phyloP scores from a whole-genome alignment of 768 basidiomycete species.

The Kwoniella heveanensis region DNA sequence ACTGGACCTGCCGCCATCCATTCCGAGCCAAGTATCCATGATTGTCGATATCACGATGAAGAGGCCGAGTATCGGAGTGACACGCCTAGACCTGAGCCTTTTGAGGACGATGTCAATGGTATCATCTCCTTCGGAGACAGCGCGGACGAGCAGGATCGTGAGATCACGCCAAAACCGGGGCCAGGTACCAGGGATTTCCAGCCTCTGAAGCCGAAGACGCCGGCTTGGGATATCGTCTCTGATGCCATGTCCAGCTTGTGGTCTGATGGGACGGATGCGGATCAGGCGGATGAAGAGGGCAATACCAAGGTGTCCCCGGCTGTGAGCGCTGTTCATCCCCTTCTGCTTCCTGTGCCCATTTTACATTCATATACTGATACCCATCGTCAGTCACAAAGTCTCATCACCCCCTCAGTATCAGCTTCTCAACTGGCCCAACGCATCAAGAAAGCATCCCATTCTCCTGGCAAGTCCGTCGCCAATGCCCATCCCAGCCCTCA shows the following conservation, averaged over 20 bases:
- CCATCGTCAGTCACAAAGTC: conserved; percentile 1
- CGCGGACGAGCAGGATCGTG: background rate
- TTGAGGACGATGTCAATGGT: background rate
- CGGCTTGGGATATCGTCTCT: conserved; percentile 19
- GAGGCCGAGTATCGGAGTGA: background rate
- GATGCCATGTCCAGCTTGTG: conserved; percentile 17
- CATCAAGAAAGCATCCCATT: background rate
- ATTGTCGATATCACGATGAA: background rate
- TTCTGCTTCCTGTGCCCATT: too few relatives aligned
- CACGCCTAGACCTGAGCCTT: background rate
- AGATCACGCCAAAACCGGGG: background rate
- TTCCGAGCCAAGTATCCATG: background rate
- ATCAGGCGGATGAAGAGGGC: conserved; percentile 17
- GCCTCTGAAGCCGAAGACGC: background rate
- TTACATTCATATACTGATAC: background rate
- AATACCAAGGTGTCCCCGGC: background rate
- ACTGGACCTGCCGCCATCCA: background rate
- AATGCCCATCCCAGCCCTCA: background rate
- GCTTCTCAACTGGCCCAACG: background rate
- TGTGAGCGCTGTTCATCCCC: conserved; percentile 8
- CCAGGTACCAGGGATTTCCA: background rate
- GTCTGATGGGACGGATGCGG: conserved; percentile 17
- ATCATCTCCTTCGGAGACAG: background rate
- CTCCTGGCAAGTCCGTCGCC: background rate
- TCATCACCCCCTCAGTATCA: conserved; percentile 17